Evolutionary conservation across 83 land plant species (phyloP).

Genomic region (Picea abies): DNA sequence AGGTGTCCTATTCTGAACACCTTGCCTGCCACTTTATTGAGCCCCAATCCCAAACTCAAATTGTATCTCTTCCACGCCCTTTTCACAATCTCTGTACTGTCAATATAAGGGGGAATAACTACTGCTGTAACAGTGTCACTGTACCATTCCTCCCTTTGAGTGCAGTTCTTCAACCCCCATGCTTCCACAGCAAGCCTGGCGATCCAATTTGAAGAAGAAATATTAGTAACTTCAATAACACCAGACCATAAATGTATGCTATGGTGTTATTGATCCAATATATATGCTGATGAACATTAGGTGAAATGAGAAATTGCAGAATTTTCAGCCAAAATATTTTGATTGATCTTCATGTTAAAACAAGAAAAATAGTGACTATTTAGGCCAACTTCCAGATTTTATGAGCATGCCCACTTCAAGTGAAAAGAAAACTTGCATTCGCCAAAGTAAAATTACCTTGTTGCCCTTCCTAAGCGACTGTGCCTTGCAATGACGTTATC

Average conservation of each 20-base stretch:
- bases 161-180: slow-evolving; percentile 95
- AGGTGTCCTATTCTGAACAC: slow-evolving; percentile 97
- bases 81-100: slow-evolving; percentile 78
- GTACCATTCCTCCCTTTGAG: slow-evolving; percentile 79
- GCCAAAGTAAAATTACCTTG: slow-evolving; percentile 48
- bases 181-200: slow-evolving; percentile 90
- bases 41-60: slow-evolving; percentile 86
- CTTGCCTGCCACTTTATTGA: slow-evolving; percentile 96
- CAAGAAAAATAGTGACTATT: background rate
- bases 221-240: background rate
- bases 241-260: too few species aligned
- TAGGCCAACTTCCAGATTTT: background rate
- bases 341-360: too few species aligned
- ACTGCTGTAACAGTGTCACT: slow-evolving; percentile 95
- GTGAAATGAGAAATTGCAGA: background rate
- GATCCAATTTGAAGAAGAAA: background rate
- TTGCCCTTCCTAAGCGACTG: slow-evolving; percentile 74
- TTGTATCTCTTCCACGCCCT: slow-evolving; percentile 92
- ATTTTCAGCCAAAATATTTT: background rate
- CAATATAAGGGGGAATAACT: slow-evolving; percentile 75
- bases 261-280: too few species aligned
- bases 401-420: background rate
- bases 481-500: slow-evolving; percentile 91
- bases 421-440: background rate
- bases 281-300: background rate